A percentile compares a stretch with the other conserved stretches of the same genome.
Evolutionary conservation across 768 basidiomycete species (phyloP).

Genomic region (Boletellus ananas): DNA sequence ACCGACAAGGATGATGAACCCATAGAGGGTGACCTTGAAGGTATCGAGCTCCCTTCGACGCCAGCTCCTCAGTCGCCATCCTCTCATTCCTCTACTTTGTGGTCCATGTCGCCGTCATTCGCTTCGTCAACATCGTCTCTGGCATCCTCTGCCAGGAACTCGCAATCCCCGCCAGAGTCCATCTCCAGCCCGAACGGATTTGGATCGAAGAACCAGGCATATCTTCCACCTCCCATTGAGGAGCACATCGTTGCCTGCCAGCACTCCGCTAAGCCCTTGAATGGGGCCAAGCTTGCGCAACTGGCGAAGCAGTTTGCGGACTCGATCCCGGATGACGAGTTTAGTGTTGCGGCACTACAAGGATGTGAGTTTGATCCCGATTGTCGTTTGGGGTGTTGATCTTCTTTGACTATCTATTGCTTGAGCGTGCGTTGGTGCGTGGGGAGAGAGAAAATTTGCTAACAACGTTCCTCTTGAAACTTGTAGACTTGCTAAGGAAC

Average conservation of each 20-base stretch:
- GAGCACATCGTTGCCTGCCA: constrained; percentile 55
- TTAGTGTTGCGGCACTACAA: constrained; percentile 86
- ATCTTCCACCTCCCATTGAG: constrained; percentile 61
- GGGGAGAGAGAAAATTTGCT: constrained; percentile 24
- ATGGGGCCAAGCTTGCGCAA: constrained; percentile 56
- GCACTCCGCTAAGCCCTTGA: constrained; percentile 63
- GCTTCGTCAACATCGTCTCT: constrained; percentile 42
- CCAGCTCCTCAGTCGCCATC: constrained; percentile 43
- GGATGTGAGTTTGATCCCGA: constrained; percentile 62
- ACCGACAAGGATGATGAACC: constrained; percentile 47
- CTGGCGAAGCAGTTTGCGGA: constrained; percentile 80
- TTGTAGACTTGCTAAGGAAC: constrained; percentile 72
- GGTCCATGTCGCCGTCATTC: constrained; percentile 42
- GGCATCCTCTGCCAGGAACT: constrained; percentile 30
- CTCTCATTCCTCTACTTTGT: constrained; percentile 44
- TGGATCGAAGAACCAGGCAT: constrained; percentile 55
- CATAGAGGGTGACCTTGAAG: constrained; percentile 41
- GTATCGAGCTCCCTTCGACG: constrained; percentile 40
- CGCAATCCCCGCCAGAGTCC: constrained; percentile 22
- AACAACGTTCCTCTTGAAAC: constrained; percentile 11
- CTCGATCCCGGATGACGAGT: constrained; percentile 78
- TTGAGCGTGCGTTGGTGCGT: constrained; percentile 22
- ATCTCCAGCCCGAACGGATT: constrained; percentile 30
- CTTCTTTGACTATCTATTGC: constrained; percentile 9
- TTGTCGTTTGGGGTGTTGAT: constrained; percentile 5